Evolutionary conservation across 805 yeast species (phyloP), one percentile per base, ranked within the genome.

Genomic region (Metschnikowia santaceciliae): DNA sequence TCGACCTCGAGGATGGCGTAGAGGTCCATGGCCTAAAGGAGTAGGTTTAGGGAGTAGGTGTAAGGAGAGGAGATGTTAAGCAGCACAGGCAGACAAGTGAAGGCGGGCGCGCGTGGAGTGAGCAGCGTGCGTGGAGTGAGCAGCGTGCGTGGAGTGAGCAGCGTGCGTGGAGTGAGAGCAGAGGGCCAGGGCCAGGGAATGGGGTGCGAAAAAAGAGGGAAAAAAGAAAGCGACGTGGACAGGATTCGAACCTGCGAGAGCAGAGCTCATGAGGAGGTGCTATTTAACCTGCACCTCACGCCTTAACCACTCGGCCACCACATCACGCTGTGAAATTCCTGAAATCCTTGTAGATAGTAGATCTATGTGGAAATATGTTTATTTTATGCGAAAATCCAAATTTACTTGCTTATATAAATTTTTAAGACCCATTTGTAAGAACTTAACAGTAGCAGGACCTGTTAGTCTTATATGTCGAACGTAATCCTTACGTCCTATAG

Each of bases 1-100:
- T 79, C 80, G 4, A 90, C 81, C 36, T 89, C 96, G 20, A 90
- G 75, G 3, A 88, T 71, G 42, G 80, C 89, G 68, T 90, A 90
- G 46, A 76, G 67, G 53, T 68, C 66, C 30, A 51, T 42, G 41
- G 17, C 11, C 23, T 35, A 8, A 26, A 26, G 33, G 6, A 11
- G 26, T 6, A 11, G 17, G n/a, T 22, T 23, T 8, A 22, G n/a
- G 6, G n/a, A n/a, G 39, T 33, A 34, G 46, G 37, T 11, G 36
- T 19, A 34, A 34, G 38, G 17, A 33, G 37, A 15, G 14, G 45
- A 22, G 39, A 34, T 32, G 36, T 11, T 1, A 6, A 13, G 40
- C 26, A 19, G 40, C 40, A 26, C 40, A 26, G 23, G 30, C 30
- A 26, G 30, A 10, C 30, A 26, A 22, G 23, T 22, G 23, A 22